Conservation (phyloP, 768 basidiomycete species). For the Boletus reticulatus region DNA sequence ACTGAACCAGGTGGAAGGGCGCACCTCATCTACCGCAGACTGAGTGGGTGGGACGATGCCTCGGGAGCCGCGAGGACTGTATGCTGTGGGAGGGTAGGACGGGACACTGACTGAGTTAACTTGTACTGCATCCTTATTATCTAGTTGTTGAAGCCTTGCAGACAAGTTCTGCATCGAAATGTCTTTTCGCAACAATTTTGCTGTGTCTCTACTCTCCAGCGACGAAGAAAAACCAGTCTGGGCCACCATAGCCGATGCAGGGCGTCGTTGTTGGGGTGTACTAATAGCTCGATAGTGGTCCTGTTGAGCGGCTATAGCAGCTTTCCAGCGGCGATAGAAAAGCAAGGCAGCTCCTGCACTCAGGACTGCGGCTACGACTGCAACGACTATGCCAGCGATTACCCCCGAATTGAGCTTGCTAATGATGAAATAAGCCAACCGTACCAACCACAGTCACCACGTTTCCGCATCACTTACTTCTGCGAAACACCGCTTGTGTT, state of each 20-base stretch:
- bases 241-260: background rate
- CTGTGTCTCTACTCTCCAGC: conserved; percentile 13
- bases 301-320: conserved; percentile 11
- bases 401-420: conserved; percentile 21
- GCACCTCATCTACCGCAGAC: conserved; percentile 19
- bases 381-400: conserved; percentile 23
- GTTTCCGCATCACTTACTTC: conserved; percentile 10
- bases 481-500: background rate
- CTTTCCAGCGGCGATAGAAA: conserved; percentile 31
- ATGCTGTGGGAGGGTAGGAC: background rate
- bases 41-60: background rate
- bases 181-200: conserved; percentile 9
- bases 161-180: background rate
- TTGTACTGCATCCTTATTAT: background rate
- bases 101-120: background rate
- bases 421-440: background rate
- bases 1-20: background rate
- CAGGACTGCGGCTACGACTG: conserved; percentile 12
- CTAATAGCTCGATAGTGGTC: conserved; percentile 12
- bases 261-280: conserved; percentile 4
- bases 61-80: conserved; percentile 12
- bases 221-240: conserved; percentile 21
- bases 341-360: conserved; percentile 15
- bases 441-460: background rate
- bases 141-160: conserved; percentile 5